Conservation (phyloP, 2,329 filamentous ascomycete species). For the Cladophialophora bantiana region DNA sequence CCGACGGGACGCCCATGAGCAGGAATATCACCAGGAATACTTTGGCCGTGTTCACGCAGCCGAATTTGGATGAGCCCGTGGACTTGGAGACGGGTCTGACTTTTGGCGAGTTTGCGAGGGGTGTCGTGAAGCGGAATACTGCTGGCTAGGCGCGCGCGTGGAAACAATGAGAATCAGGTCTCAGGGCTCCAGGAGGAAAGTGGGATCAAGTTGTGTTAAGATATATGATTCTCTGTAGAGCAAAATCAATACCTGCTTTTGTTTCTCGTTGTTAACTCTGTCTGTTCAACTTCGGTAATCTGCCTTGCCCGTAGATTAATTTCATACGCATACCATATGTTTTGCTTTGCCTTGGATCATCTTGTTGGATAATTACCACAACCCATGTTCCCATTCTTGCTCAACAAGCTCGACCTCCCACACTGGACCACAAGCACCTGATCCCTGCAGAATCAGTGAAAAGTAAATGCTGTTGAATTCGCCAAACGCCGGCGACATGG, state of each 20-base stretch:
- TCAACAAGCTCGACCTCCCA: neutral
- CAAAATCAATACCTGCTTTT: slow-evolving; percentile 3
- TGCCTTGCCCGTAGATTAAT: neutral
- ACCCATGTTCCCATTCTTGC: slow-evolving; percentile 1
- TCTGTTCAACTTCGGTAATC: neutral
- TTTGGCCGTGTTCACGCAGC: slow-evolving; percentile 95
- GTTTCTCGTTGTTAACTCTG: neutral
- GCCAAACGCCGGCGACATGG: slow-evolving; percentile 2
- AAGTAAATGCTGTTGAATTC: neutral
- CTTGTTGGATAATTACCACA: neutral
- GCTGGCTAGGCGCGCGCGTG: slow-evolving; percentile 42
- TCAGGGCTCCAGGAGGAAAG: neutral
- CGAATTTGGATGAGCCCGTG: slow-evolving; percentile 78
- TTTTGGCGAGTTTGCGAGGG: slow-evolving; percentile 77
- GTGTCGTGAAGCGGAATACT: slow-evolving; percentile 77
- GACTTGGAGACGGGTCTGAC: slow-evolving; percentile 75
- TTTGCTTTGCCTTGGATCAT: neutral
- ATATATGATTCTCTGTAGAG: slow-evolving; percentile 1
- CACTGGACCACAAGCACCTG: neutral
- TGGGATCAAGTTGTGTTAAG: neutral
- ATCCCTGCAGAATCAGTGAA: neutral
- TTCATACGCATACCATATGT: neutral
- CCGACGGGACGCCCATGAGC: too few relatives aligned
- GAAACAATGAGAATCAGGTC: neutral
- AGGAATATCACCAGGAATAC: slow-evolving; percentile 76